Evolutionary conservation across 495 filamentous ascomycete genomes (phyloP).

Genomic region (Talaromyces stipitatus): DNA sequence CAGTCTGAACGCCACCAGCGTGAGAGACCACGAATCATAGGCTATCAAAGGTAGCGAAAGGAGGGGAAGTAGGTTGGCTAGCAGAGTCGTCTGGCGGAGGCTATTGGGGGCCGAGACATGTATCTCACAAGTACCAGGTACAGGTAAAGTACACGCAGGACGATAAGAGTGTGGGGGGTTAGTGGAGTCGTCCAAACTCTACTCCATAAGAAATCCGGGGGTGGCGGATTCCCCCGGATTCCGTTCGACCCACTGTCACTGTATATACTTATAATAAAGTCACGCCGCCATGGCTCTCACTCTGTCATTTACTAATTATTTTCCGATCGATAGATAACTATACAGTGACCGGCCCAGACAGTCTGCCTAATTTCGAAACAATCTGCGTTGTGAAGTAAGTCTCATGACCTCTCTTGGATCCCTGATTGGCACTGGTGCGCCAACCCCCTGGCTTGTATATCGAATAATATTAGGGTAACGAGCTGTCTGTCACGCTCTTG

Average conservation of each 20-base stretch:
- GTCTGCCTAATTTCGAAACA: background rate
- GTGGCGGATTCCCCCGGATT: constrained; percentile 4
- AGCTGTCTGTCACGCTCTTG: background rate
- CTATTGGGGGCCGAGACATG: background rate
- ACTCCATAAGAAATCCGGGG: background rate
- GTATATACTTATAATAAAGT: too few relatives aligned
- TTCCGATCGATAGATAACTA: too few relatives aligned
- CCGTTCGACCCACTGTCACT: too few relatives aligned
- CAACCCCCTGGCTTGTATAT: background rate
- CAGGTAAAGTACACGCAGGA: background rate
- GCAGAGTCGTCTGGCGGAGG: background rate
- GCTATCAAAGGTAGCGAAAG: background rate
- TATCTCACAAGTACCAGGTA: background rate
- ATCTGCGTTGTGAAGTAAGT: background rate
- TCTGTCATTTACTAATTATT: too few relatives aligned
- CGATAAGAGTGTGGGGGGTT: background rate
- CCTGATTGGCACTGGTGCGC: background rate
- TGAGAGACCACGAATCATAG: background rate
- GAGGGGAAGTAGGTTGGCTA: background rate
- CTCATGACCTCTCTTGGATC: too few relatives aligned
- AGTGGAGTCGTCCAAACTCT: background rate
- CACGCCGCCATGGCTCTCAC: too few relatives aligned
- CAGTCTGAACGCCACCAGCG: background rate
- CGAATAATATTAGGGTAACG: background rate
- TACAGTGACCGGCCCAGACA: too few relatives aligned